Percentiles rank a stretch among this genome's conserved stretches.
Evolutionary conservation across 108 stramenopile species (phyloP).

Genomic region (Chaetoceros tenuissimus): DNA sequence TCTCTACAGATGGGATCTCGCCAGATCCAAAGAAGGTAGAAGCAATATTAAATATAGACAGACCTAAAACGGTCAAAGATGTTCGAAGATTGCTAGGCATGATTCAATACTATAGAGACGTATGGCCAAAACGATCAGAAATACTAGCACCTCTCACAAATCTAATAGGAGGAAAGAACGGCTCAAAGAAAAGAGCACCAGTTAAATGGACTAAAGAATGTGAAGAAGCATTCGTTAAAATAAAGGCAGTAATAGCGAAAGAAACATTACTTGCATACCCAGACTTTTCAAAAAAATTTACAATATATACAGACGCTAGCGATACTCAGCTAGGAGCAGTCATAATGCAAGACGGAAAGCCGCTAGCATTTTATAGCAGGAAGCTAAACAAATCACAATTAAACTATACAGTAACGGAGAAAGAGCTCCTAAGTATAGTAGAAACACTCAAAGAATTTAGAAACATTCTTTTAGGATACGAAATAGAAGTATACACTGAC

Average conservation of each 20-base stretch:
- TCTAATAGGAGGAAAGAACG: neutral
- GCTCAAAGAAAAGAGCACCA: conserved; percentile 10
- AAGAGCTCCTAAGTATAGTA: conserved; percentile 31
- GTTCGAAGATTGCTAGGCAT: conserved; percentile 31
- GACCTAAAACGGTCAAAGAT: conserved; percentile 16
- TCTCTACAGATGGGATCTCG: conserved; percentile 17
- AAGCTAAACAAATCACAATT: conserved; percentile 30
- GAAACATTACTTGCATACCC: conserved; percentile 29
- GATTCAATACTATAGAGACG: conserved; percentile 33
- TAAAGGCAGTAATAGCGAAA: conserved; percentile 29
- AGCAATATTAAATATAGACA: conserved; percentile 17
- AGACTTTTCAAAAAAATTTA: conserved; percentile 31
- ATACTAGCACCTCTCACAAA: conserved; percentile 23
- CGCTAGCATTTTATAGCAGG: conserved; percentile 27
- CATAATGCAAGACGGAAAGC: conserved; percentile 27
- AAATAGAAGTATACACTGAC: conserved; percentile 29
- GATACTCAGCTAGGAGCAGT: conserved; percentile 29
- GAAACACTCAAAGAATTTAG: conserved; percentile 30
- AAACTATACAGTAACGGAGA: conserved; percentile 27
- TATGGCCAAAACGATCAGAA: conserved; percentile 25
- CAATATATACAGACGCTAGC: too few relatives aligned
- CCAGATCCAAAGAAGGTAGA: conserved; percentile 36
- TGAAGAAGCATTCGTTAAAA: conserved; percentile 31
- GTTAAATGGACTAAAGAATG: conserved; percentile 22
- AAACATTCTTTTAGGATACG: conserved; percentile 20